A percentile compares a stretch with the other conserved stretches of the same genome.
Evolutionary conservation across 1,284 basidiomycete species (phyloP).

Genomic region (Laetiporus sulphureus): DNA sequence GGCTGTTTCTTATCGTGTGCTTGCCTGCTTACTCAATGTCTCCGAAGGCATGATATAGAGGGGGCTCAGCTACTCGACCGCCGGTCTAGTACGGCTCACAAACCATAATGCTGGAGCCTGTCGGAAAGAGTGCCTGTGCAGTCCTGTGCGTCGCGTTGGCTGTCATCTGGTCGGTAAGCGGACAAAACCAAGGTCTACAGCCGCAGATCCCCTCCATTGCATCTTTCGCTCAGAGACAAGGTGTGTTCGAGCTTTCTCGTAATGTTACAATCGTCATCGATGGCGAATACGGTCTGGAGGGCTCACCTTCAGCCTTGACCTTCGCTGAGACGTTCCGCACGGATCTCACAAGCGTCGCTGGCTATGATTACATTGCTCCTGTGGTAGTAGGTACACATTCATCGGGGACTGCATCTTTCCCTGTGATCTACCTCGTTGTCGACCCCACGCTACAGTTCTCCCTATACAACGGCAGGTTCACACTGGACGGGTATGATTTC

Average conservation of each 20-base stretch:
- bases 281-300: constrained; percentile 13
- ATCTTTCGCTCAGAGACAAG: constrained; percentile 12
- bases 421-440: constrained; percentile 24
- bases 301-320: constrained; percentile 19
- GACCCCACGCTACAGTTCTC: constrained; percentile 17
- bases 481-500: constrained; percentile 30
- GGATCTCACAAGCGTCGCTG: constrained; percentile 23
- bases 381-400: constrained; percentile 10
- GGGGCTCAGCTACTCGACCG: too few relatives aligned
- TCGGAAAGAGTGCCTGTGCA: too few relatives aligned
- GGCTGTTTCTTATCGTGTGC: too few relatives aligned
- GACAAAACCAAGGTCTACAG: constrained; percentile 6
- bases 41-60: too few relatives aligned
- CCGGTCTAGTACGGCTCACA: too few relatives aligned
- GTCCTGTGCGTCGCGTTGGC: too few relatives aligned
- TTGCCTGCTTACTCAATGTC: too few relatives aligned
- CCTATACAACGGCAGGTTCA: constrained; percentile 26
- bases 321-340: constrained; percentile 28
- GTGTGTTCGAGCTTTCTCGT: constrained; percentile 13
- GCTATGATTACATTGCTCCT: constrained; percentile 8
- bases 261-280: constrained; percentile 19
- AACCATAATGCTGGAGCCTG: too few relatives aligned
- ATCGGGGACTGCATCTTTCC: constrained; percentile 6
- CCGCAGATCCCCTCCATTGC: constrained; percentile 22
- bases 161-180: too few relatives aligned